Base-by-base conservation (phyloP, 1,139 yeast genomes). In the Zygosaccharomyces sapae region DNA sequence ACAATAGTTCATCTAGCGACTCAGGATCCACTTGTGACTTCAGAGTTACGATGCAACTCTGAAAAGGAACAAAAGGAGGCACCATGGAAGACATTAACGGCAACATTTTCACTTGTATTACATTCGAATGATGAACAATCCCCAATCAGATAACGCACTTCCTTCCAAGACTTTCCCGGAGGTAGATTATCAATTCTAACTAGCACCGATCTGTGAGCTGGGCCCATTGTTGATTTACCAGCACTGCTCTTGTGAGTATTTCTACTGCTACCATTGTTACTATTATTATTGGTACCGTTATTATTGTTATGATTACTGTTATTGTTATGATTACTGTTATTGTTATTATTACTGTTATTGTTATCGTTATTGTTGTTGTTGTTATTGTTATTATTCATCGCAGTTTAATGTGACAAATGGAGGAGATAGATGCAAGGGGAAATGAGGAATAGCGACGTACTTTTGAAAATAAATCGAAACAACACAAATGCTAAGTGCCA, bases 161-260 rank as follows among this genome's bases (percentile, higher is more conserved):
- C 65, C 40, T 59, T 59, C 68, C 68, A 63, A 27, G 55, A 55
- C 49, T 65, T 63, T 16, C 61, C 62, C 30, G 65, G 66, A 31
- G 68, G 68, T 27, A 65, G 44, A 51, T 65, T 63, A 45, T 63
- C 68, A 19, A 65, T 57, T 44, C 61, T 53, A 18, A 58, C 30
- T 30, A 48, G 33, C 8, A 54, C 43, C 5, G 46, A 45, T 6
- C 49, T 45, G 31, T 40, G 37, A 33, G 29, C 39, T 13, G 34
- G 34, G 18, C 18, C 25, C 25, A 22, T 7, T 22, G 25, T 7
- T 22, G 25, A 22, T 22, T 22, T 22, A 22, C 25, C 25, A 7
- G 25, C 25, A 22, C 25, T 22, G 25, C 25, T 22, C 25, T 22
- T 22, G 9, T 4, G 25, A 22, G 25, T 22, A 22, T 22, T 22